Evolutionary conservation across 257 asterid species (phyloP).

Genomic region (Jaltomata sinuosa): DNA sequence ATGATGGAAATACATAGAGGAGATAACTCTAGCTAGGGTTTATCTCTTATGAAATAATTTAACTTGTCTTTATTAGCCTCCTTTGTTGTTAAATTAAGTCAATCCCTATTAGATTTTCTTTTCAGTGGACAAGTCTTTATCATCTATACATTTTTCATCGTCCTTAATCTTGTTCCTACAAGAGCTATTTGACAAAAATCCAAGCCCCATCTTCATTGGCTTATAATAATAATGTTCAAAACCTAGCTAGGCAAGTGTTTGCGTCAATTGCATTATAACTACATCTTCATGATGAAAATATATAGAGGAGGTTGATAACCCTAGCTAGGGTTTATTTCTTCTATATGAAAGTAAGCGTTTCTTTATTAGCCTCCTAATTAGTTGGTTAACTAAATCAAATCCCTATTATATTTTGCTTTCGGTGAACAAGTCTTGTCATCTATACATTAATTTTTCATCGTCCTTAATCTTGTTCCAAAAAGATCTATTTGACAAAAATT

Average conservation of each 20-base stretch:
- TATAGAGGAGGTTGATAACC: too few relatives aligned
- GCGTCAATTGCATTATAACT: neutral
- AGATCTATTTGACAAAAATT: neutral
- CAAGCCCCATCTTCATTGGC: neutral
- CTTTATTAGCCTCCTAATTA: too few relatives aligned
- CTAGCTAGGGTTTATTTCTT: too few relatives aligned
- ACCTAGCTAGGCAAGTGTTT: neutral
- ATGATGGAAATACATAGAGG: neutral
- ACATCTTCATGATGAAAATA: too few relatives aligned
- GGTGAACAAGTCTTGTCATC: neutral
- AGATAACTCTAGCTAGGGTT: neutral
- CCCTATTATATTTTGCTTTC: neutral
- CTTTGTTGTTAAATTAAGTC: neutral
- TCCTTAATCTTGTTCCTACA: neutral
- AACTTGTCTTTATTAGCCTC: neutral
- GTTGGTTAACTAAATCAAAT: too few relatives aligned
- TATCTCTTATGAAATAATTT: neutral
- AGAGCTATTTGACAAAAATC: neutral
- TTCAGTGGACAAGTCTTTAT: neutral
- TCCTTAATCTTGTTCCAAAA: neutral
- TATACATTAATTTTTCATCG: neutral
- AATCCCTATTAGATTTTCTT: neutral
- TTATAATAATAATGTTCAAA: neutral
- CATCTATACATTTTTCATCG: neutral
- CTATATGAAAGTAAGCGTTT: too few relatives aligned